Evolutionary conservation across 257 asterid genomes (phyloP).

Genomic region (Cynanchum wilfordii): DNA sequence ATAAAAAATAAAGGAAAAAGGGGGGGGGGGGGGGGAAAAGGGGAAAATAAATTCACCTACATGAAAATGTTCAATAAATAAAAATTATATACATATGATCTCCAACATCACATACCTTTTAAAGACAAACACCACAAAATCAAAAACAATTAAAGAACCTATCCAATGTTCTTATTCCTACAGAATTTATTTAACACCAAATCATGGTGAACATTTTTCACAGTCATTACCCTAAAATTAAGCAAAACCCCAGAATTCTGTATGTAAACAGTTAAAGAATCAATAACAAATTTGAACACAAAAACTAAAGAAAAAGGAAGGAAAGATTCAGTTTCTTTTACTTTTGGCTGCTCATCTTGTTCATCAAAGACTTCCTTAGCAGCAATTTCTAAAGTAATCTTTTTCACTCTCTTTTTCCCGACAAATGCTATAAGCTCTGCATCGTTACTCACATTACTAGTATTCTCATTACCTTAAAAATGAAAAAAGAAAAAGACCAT

Average conservation of each 20-base stretch:
- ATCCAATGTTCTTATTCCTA: background rate
- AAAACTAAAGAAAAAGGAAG: background rate
- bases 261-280: background rate
- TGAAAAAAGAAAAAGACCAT: background rate
- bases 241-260: background rate
- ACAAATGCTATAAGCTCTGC: conserved; percentile 45
- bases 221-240: background rate
- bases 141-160: background rate
- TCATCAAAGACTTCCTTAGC: conserved; percentile 35
- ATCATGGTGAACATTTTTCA: background rate
- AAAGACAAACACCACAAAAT: background rate
- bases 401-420: conserved; percentile 51
- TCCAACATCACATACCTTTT: background rate
- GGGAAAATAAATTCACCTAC: background rate
- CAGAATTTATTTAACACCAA: background rate
- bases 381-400: conserved; percentile 27
- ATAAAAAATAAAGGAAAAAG: too few relatives aligned
- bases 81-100: background rate
- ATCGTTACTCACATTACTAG: conserved; percentile 24
- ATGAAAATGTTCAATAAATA: background rate
- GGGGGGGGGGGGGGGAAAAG: too few relatives aligned
- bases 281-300: background rate
- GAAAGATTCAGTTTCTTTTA: background rate
- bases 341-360: conserved; percentile 38
- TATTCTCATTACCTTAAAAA: conserved; percentile 34